Evolutionary conservation across 2,329 filamentous ascomycete species (phyloP).

Genomic region (Epichloe gansuensis): DNA sequence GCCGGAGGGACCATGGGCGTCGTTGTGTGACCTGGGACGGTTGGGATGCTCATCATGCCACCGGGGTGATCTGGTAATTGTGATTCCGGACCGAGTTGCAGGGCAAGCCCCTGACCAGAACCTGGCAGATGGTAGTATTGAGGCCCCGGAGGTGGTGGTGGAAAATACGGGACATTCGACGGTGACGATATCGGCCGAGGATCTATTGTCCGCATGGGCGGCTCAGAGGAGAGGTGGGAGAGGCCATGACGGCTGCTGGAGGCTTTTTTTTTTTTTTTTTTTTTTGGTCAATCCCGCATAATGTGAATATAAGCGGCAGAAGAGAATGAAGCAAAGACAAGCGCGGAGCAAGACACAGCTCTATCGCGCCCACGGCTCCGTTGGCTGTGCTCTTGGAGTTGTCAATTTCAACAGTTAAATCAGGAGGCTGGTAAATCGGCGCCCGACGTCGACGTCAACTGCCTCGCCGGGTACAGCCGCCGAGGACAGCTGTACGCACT

Average conservation of each 20-base stretch:
- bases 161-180: conserved; percentile 8
- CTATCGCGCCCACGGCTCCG: background rate
- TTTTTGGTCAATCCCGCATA: background rate
- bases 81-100: conserved; percentile 11
- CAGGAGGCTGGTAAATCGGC: background rate
- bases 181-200: conserved; percentile 16
- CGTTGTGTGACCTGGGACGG: conserved; percentile 9
- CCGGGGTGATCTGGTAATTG: conserved; percentile 13
- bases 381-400: background rate
- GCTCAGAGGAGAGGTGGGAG: conserved; percentile 5
- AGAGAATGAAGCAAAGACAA: background rate
- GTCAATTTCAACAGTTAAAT: background rate
- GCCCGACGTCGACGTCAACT: background rate
- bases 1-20: conserved; percentile 12
- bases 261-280: no score
- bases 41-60: conserved; percentile 11
- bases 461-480: background rate
- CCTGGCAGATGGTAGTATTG: background rate
- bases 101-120: conserved; percentile 3
- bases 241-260: background rate
- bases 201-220: conserved; percentile 15
- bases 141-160: conserved; percentile 6
- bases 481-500: background rate
- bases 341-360: background rate
- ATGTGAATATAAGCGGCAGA: background rate